phyloP scores from a whole-genome alignment of 2,329 filamentous ascomycete species.

The Sporothrix curviconia region DNA sequence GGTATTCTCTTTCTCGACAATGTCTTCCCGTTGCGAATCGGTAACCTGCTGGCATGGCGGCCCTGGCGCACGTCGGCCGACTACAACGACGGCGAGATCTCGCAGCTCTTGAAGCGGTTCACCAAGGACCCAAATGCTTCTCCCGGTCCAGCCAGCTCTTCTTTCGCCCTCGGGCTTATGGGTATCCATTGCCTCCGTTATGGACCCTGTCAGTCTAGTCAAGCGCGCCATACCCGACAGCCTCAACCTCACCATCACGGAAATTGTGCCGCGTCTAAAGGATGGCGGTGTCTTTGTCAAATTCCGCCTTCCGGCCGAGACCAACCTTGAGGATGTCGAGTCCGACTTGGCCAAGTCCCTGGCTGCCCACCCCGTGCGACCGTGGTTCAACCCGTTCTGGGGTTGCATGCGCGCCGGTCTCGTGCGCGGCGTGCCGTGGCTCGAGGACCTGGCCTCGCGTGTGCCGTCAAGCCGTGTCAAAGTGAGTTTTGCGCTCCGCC shows the following conservation, averaged over 20 bases:
- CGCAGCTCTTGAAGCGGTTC: conserved; percentile 45
- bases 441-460: conserved; percentile 76
- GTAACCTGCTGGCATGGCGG: conserved; percentile 36
- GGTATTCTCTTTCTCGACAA: conserved; percentile 88
- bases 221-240: conserved; percentile 57
- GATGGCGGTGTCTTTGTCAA: conserved; percentile 94
- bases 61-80: conserved; percentile 35
- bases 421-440: conserved; percentile 82
- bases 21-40: conserved; percentile 74
- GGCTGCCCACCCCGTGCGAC: conserved; percentile 63
- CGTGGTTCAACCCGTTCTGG: conserved; percentile 84
- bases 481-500: conserved; percentile 74
- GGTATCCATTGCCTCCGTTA: neutral
- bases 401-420: conserved; percentile 58
- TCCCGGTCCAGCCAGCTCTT: conserved; percentile 1
- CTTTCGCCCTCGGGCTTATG: neutral
- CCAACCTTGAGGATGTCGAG: conserved; percentile 38
- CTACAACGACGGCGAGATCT: conserved; percentile 38
- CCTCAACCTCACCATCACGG: conserved; percentile 62
- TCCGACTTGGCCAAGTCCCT: conserved; percentile 56
- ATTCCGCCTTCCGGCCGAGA: conserved; percentile 49
- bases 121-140: conserved; percentile 44
- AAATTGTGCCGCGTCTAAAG: conserved; percentile 77
- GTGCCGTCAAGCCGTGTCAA: conserved; percentile 69
- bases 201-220: conserved; percentile 48